Conservation (phyloP, 768 basidiomycete species). For the Suillus subluteus region DNA sequence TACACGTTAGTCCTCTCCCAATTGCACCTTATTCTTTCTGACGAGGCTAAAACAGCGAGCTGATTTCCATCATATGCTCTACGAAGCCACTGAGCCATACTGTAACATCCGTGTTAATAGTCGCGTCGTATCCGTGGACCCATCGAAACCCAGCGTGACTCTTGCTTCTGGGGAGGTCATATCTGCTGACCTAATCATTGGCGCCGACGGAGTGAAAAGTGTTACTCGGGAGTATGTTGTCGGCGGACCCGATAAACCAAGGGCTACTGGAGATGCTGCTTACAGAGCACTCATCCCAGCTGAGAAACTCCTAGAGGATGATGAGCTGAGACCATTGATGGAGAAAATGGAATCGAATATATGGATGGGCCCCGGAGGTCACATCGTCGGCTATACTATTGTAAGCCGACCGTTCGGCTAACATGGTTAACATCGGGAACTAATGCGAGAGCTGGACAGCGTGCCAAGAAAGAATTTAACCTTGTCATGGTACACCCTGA, state of each 20-base stretch:
- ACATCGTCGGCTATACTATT: constrained; percentile 50
- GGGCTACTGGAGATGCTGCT: constrained; percentile 64
- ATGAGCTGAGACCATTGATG: constrained; percentile 52
- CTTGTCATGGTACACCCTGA: constrained; percentile 49
- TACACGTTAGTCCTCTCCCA: constrained; percentile 34
- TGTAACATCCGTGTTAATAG: constrained; percentile 40
- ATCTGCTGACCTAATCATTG: constrained; percentile 48
- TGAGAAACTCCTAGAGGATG: constrained; percentile 48
- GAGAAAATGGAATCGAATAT: constrained; percentile 55
- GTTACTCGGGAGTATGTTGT: constrained; percentile 51
- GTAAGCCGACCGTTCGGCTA: constrained; percentile 32
- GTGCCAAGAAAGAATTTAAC: constrained; percentile 47
- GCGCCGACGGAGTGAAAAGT: constrained; percentile 60
- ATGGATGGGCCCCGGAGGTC: constrained; percentile 61
- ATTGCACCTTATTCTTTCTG: neutral
- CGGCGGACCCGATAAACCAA: constrained; percentile 47
- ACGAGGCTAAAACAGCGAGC: constrained; percentile 38
- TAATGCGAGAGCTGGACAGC: constrained; percentile 17
- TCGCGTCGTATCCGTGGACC: constrained; percentile 41
- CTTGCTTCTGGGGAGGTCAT: constrained; percentile 48
- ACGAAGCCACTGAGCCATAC: constrained; percentile 39
- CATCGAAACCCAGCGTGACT: constrained; percentile 36
- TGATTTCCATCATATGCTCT: constrained; percentile 48
- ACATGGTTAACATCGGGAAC: neutral
- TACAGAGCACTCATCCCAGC: constrained; percentile 60